Evolutionary conservation across 164 flowering plant genomes (phyloP).

Genomic region (Vitis vinifera): ASM3070453v1 NC_081821.1:497001-497500

Average conservation of each 20-base stretch:
- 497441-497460: conserved; percentile 78
- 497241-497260: too few relatives aligned
- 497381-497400: neutral
- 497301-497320: too few relatives aligned
- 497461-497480: conserved; percentile 91
- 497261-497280: too few relatives aligned
- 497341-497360: neutral
- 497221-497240: too few relatives aligned
- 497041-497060: neutral
- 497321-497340: too few relatives aligned
- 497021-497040: neutral
- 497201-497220: too few relatives aligned
- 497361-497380: neutral
- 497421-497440: conserved; percentile 57
- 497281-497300: too few relatives aligned
- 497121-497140: too few relatives aligned
- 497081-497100: neutral
- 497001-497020: too few relatives aligned
- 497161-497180: too few relatives aligned
- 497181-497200: too few relatives aligned
- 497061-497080: neutral
- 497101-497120: neutral
- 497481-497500: conserved; percentile 94
- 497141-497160: too few relatives aligned
- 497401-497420: conserved; percentile 33